phyloP scores from a whole-genome alignment of 768 basidiomycete species.

The Suillus lakei region DNA sequence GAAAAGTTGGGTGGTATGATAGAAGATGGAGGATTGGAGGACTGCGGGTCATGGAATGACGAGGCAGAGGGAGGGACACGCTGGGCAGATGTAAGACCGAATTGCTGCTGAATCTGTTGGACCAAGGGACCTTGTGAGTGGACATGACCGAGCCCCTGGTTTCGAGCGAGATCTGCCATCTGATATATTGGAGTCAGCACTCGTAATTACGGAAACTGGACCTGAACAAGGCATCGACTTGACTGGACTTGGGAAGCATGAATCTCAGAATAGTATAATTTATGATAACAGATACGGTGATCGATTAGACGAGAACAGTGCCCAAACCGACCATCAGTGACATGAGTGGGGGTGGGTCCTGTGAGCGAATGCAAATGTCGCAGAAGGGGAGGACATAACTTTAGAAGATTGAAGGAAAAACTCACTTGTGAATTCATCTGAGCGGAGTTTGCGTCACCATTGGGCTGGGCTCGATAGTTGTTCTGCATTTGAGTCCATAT shows the following conservation, averaged over 20 bases:
- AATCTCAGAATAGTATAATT: constrained; percentile 13
- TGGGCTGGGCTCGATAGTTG: constrained; percentile 47
- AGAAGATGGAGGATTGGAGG: constrained; percentile 26
- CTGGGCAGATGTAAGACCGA: constrained; percentile 35
- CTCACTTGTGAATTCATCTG: constrained; percentile 55
- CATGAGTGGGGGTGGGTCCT: constrained; percentile 16
- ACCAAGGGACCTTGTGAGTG: constrained; percentile 39
- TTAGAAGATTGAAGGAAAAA: constrained; percentile 20
- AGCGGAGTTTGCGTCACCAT: constrained; percentile 43
- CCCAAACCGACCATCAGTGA: constrained; percentile 9
- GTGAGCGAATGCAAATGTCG: constrained; percentile 23
- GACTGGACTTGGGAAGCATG: constrained; percentile 9
- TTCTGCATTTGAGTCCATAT: constrained; percentile 58
- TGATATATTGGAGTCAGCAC: constrained; percentile 34
- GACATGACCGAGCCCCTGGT: constrained; percentile 44
- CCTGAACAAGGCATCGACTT: constrained; percentile 12
- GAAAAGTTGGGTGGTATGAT: constrained; percentile 44
- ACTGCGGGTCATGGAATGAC: constrained; percentile 43
- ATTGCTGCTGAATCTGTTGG: constrained; percentile 51
- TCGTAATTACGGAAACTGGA: constrained; percentile 19
- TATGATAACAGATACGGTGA: constrained; percentile 18
- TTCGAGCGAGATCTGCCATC: constrained; percentile 52
- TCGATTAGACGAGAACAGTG: constrained; percentile 5
- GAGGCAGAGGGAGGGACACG: constrained; percentile 42
- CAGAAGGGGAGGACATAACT: constrained; percentile 11